A percentile compares a stretch with the other conserved stretches of the same genome.
Conservation (phyloP, 768 basidiomycete genomes). For the Gautieria morchelliformis region DNA sequence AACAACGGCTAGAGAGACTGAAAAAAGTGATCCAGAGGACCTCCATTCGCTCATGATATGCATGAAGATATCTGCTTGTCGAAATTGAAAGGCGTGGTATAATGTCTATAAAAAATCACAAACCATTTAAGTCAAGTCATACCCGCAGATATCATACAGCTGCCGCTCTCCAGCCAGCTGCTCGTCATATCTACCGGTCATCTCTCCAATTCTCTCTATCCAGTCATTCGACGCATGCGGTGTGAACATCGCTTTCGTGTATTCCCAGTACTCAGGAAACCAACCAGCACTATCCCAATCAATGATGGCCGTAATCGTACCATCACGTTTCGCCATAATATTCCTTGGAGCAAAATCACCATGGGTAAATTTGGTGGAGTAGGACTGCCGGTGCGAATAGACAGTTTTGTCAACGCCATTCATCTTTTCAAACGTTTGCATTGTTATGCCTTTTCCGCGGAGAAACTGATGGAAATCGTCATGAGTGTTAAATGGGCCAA, state of each 20-base stretch:
- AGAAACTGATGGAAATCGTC: conserved; percentile 10
- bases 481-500: conserved; percentile 8
- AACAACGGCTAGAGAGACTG: too few relatives aligned
- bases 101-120: not conserved
- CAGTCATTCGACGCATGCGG: not conserved
- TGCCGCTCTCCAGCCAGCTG: not conserved
- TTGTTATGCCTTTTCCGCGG: not conserved
- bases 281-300: conserved; percentile 5
- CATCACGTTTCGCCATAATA: not conserved
- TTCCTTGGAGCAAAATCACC: conserved; percentile 3
- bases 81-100: not conserved
- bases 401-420: not conserved
- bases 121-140: not conserved
- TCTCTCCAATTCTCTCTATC: not conserved
- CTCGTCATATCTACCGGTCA: not conserved
- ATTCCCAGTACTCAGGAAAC: conserved; percentile 4
- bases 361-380: not conserved
- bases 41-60: too few relatives aligned
- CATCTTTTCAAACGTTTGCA: not conserved
- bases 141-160: not conserved
- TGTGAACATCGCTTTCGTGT: not conserved
- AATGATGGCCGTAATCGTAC: not conserved
- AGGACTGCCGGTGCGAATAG: not conserved
- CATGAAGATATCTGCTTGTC: too few relatives aligned
- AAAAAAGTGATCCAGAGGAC: too few relatives aligned